Base-by-base conservation (phyloP, 192 early-diverging fungal genomes). In the Phycomyces nitens region DNA sequence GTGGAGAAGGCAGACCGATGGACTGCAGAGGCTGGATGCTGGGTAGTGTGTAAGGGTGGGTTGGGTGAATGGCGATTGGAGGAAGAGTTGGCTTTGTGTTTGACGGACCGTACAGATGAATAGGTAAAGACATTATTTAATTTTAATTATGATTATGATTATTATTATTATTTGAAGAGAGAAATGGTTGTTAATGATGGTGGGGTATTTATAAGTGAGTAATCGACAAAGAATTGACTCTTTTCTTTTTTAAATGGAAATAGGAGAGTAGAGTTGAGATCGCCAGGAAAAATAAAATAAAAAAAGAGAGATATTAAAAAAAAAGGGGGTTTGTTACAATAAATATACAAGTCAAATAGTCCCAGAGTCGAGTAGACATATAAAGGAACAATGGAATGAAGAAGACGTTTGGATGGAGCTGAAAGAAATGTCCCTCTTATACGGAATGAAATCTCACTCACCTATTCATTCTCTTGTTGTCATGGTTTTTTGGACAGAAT, bases 101-200 rank as follows among this genome's bases (percentile, higher is more conserved):
- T 14, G 12, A 18, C 12, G 44, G 44, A 11, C 44, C 44, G 44
- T 47, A 47, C 18, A 47, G 12, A 47, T 47, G 44, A 11, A 47
- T 11, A 47, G 44, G 44, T 47, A 47, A 47, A 47, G 44, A 47
- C 44, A 47, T 47, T 47, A 18, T 47, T 34, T 15, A 14, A 14
- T 54, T 5, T 24, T 15, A n/a, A n/a, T n/a, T n/a, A n/a, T n/a
- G n/a, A n/a, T n/a, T n/a, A n/a, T n/a, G n/a, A n/a, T 56, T 56
- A 5, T n/a, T 49, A 11, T 60, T 4, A 6, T 60, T 60, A 18
- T 49, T 60, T 44, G 8, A 12, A 53, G 23, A 56, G 42, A 58
- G 41, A 42, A 58, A 40, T 44, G 10, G 9, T 29, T 29, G 49
- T 62, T 34, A 39, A 62, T 18, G 60, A 62, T 21, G 44, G 18